Base-by-base conservation (phyloP, 2,329 filamentous ascomycete species). In the Chaetomiaceae sp. region DNA sequence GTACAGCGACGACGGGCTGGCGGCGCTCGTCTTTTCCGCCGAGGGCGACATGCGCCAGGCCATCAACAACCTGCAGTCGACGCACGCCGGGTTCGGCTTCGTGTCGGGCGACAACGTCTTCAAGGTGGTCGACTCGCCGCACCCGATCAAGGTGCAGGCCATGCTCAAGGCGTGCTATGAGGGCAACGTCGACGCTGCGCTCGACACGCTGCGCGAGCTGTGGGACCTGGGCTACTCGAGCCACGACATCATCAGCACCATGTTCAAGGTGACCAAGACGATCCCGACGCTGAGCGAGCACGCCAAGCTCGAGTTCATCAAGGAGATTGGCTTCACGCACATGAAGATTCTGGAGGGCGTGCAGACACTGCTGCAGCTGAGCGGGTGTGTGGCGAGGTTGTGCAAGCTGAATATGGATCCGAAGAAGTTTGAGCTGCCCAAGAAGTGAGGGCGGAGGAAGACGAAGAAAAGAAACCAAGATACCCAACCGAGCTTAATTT, bases 261-360 rank as follows among this genome's bases (percentile, higher is more conserved):
- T 99, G 94, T 97, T 99, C 78, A 86, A 87, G 66, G 94, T 99
- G 56, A 97, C 94, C 42, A 99, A 97, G 77, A 95, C 91, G 1
- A 91, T 97, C 55, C 88, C 89, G 2, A 90, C 87, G 1, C 75
- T 99, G 53, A 94, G 90, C 61, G 94, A 99, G 72, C 91, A 97
- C 70, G 85, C 91, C 15, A 96, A 96, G 75, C 77, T 99, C 57
- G 92, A 97, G 68, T 99, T 97, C 64, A 95, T 97, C 74, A 92
- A 91, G 74, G 94, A 96, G 73, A 99, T 99, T 71, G 94, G 94
- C 49, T 97, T 97, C 71, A 95, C 94, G 2, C 94, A 99, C 68
- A 99, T 99, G 94, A 91, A 95, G 70, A 92, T 99, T 52, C 76
- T 99, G n/a, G 94, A 99, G 68, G 94, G 94, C 27, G 89, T 99